Evolutionary conservation across 805 yeast genomes (phyloP).

Genomic region (Ogataea trehaloabstinens): DNA sequence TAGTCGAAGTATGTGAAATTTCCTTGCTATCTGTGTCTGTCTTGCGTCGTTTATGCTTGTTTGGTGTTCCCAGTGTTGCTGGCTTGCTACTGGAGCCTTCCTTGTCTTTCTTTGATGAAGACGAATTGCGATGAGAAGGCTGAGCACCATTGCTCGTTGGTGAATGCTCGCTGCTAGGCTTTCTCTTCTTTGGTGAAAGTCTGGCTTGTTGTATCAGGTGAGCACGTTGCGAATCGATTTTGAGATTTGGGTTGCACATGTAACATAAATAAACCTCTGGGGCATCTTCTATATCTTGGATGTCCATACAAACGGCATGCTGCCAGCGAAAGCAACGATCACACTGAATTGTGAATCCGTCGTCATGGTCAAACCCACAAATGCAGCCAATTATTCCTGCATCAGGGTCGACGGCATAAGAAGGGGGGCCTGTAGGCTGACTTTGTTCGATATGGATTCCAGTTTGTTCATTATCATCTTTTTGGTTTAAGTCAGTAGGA

Average conservation of each 20-base stretch:
- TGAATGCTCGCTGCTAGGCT: constrained; percentile 25
- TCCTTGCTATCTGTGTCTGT: constrained; percentile 20
- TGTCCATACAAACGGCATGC: constrained; percentile 88
- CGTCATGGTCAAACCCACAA: constrained; percentile 83
- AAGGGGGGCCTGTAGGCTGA: constrained; percentile 19
- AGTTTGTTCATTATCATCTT: too few relatives aligned
- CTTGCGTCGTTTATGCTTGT: constrained; percentile 36
- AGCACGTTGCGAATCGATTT: constrained; percentile 40
- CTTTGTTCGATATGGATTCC: neutral
- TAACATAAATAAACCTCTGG: constrained; percentile 85
- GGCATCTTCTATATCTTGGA: constrained; percentile 64
- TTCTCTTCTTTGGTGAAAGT: constrained; percentile 32
- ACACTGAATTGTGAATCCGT: constrained; percentile 94
- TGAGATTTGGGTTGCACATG: constrained; percentile 54
- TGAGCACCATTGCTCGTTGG: constrained; percentile 11
- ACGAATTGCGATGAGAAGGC: neutral
- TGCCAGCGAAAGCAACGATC: constrained; percentile 93
- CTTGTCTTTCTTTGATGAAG: constrained; percentile 9
- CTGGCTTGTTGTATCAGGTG: constrained; percentile 34
- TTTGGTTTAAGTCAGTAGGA: neutral
- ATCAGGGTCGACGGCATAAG: constrained; percentile 73
- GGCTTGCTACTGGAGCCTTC: constrained; percentile 6
- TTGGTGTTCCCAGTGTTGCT: constrained; percentile 25
- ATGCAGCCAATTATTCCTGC: constrained; percentile 86
- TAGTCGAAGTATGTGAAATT: constrained; percentile 43